Conservation (phyloP, 768 basidiomycete genomes). For the Boletus bicolor region DNA sequence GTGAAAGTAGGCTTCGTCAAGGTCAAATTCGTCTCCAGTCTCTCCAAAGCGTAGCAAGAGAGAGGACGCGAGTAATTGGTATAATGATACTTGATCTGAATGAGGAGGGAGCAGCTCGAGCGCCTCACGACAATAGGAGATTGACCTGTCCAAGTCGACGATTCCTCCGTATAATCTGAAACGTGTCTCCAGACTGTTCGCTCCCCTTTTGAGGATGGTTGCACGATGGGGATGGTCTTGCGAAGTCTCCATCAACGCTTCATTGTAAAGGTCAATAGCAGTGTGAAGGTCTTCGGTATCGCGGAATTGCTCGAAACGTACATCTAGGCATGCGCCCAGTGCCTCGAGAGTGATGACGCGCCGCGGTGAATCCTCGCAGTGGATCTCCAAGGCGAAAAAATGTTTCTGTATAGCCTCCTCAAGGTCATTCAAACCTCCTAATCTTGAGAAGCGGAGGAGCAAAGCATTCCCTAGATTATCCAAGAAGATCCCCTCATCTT, state of each 20-base stretch:
- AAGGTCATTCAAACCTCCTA: slow-evolving; percentile 15
- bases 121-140: slow-evolving; percentile 22
- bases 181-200: slow-evolving; percentile 14
- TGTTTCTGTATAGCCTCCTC: slow-evolving; percentile 29
- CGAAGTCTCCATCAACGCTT: slow-evolving; percentile 23
- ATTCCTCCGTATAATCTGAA: slow-evolving; percentile 16
- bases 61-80: slow-evolving; percentile 17
- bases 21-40: slow-evolving; percentile 25
- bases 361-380: slow-evolving; percentile 8
- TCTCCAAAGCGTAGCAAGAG: slow-evolving; percentile 26
- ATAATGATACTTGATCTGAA: slow-evolving; percentile 13
- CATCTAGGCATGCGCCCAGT: slow-evolving; percentile 22
- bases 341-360: slow-evolving; percentile 21
- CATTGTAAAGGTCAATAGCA: slow-evolving; percentile 25
- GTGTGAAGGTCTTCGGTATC: slow-evolving; percentile 25
- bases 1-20: slow-evolving; percentile 23
- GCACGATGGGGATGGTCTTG: slow-evolving; percentile 15
- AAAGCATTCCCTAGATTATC: slow-evolving; percentile 25
- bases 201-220: slow-evolving; percentile 14
- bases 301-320: slow-evolving; percentile 22
- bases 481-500: slow-evolving; percentile 13
- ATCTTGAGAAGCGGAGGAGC: slow-evolving; percentile 22
- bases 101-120: slow-evolving; percentile 22
- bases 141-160: slow-evolving; percentile 26
- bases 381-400: slow-evolving; percentile 20